phyloP scores from a whole-genome alignment of 805 yeast genomes.

The Saccharomycopsis amapae region DNA sequence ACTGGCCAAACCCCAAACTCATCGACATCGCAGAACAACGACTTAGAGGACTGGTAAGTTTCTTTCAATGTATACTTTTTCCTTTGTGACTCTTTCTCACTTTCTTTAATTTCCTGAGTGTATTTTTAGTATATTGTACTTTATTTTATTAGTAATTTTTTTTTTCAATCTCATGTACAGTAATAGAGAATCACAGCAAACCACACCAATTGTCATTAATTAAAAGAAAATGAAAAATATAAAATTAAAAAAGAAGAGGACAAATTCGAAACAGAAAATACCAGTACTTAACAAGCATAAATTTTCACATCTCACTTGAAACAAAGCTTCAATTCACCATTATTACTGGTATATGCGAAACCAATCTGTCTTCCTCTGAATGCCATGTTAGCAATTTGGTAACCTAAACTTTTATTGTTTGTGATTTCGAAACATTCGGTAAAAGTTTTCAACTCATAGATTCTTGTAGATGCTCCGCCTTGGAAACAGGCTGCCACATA shows the following conservation, averaged over 20 bases:
- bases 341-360: slow-evolving; percentile 8
- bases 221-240: too few relatives aligned
- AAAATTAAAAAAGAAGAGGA: neutral
- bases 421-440: slow-evolving; percentile 7
- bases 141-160: neutral
- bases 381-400: slow-evolving; percentile 8
- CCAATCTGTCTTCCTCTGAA: slow-evolving; percentile 11
- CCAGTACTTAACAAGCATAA: neutral
- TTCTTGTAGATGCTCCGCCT: slow-evolving; percentile 10
- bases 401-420: slow-evolving; percentile 2
- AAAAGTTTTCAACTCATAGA: slow-evolving; percentile 6
- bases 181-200: too few relatives aligned
- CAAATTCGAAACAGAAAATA: neutral
- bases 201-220: too few relatives aligned
- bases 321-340: slow-evolving; percentile 8
- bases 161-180: neutral
- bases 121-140: too few relatives aligned
- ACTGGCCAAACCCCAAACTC: neutral
- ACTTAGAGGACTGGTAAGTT: slow-evolving; percentile 5
- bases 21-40: neutral
- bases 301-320: neutral
- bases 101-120: neutral
- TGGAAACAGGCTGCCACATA: slow-evolving; percentile 14
- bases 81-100: too few relatives aligned
- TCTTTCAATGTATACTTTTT: neutral